phyloP scores from a whole-genome alignment of 805 yeast species.

The Saccharomycopsis javanensis region DNA sequence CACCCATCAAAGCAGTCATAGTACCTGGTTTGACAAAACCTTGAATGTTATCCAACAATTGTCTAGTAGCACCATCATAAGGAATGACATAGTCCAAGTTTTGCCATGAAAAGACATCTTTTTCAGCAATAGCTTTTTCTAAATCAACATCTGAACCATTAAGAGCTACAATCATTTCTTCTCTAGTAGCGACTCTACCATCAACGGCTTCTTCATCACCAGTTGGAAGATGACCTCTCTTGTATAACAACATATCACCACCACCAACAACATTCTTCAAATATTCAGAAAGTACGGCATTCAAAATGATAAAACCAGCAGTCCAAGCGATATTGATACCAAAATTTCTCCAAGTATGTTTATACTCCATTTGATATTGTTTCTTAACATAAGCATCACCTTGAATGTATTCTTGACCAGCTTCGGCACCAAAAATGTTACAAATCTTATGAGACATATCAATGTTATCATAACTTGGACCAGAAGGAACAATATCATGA shows the following conservation, averaged over 20 bases:
- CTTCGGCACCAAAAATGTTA: conserved; percentile 41
- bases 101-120: conserved; percentile 48
- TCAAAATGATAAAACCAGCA: conserved; percentile 25
- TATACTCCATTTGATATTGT: conserved; percentile 29
- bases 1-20: conserved; percentile 46
- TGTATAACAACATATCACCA: conserved; percentile 34
- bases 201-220: conserved; percentile 27
- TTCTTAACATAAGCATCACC: conserved; percentile 42
- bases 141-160: conserved; percentile 27
- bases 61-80: conserved; percentile 27
- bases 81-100: conserved; percentile 46
- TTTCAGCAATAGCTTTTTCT: conserved; percentile 10
- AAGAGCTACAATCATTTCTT: conserved; percentile 29
- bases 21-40: conserved; percentile 69
- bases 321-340: conserved; percentile 42
- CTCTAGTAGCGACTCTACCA: conserved; percentile 30
- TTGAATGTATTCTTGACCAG: conserved; percentile 35
- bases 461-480: conserved; percentile 41
- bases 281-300: conserved; percentile 30
- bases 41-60: conserved; percentile 25
- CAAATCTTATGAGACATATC: conserved; percentile 37
- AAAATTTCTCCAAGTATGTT: conserved; percentile 36
- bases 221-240: conserved; percentile 35
- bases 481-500: conserved; percentile 40
- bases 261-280: conserved; percentile 30